Percentiles rank a stretch among this genome's conserved stretches.
Evolutionary conservation across 495 filamentous ascomycete species (phyloP).

Genomic region (Saxispiralis lemnorum): DNA sequence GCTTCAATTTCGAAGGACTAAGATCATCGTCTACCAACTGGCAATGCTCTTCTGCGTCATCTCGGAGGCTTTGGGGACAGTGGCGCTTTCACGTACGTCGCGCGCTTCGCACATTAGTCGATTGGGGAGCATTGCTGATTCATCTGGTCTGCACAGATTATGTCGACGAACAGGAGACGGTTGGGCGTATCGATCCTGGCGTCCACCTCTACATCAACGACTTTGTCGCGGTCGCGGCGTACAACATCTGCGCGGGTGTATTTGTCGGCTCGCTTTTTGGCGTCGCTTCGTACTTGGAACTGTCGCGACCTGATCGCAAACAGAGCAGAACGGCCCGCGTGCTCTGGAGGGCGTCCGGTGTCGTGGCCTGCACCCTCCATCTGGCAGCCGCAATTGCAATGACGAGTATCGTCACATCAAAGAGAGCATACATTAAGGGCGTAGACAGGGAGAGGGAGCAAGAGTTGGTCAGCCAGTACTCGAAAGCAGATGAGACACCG

Average conservation of each 20-base stretch:
- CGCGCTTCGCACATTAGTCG: neutral
- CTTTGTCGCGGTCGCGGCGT: conserved; percentile 31
- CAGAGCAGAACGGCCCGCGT: conserved; percentile 28
- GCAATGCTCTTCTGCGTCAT: conserved; percentile 37
- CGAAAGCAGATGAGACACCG: conserved; percentile 17
- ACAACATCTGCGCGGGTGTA: conserved; percentile 37
- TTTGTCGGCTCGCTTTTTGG: conserved; percentile 38
- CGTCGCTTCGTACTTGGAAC: conserved; percentile 36
- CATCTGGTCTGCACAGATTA: conserved; percentile 23
- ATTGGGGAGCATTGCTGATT: neutral
- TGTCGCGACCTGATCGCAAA: conserved; percentile 34
- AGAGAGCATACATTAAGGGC: conserved; percentile 21
- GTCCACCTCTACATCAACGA: conserved; percentile 30
- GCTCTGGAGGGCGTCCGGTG: conserved; percentile 31
- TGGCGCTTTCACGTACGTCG: conserved; percentile 29
- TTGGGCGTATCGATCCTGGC: conserved; percentile 18
- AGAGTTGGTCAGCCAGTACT: conserved; percentile 15
- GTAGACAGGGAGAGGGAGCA: conserved; percentile 6
- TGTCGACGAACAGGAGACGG: conserved; percentile 29
- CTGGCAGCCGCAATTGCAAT: conserved; percentile 27
- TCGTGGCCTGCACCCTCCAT: conserved; percentile 27
- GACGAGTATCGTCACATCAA: conserved; percentile 30
- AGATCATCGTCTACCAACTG: conserved; percentile 37
- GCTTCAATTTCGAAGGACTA: conserved; percentile 33
- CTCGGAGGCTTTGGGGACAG: conserved; percentile 33